Percentiles rank a stretch among this genome's conserved stretches.
phyloP scores from a whole-genome alignment of 495 filamentous ascomycete species.

The Rhizodiscina lignyota region DNA sequence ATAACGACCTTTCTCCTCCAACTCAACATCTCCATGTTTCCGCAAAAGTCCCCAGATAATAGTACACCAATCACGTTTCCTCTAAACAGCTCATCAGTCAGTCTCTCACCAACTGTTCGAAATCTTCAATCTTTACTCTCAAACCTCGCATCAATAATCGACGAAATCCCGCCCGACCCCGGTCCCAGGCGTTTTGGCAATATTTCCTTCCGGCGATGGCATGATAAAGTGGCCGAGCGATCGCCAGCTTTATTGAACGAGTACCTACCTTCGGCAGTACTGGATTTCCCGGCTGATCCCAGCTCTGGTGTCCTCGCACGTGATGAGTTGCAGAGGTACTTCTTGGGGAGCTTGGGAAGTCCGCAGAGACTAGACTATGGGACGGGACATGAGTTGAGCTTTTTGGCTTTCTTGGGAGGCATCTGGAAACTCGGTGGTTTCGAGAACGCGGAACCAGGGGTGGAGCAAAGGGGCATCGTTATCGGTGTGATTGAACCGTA shows the following conservation, averaged over 20 bases:
- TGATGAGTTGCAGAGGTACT: slow-evolving; percentile 60
- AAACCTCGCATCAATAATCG: slow-evolving; percentile 46
- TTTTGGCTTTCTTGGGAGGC: slow-evolving; percentile 75
- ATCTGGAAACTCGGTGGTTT: slow-evolving; percentile 87
- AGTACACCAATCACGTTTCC: slow-evolving; percentile 15
- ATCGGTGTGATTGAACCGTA: slow-evolving; percentile 69
- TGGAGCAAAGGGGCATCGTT: slow-evolving; percentile 61
- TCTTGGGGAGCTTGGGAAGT: slow-evolving; percentile 79
- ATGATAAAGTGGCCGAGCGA: slow-evolving; percentile 44
- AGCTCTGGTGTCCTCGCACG: slow-evolving; percentile 23
- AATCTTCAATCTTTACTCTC: slow-evolving; percentile 45
- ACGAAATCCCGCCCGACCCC: slow-evolving; percentile 64
- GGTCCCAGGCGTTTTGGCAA: slow-evolving; percentile 89
- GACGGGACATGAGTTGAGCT: slow-evolving; percentile 89
- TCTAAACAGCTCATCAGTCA: slow-evolving; percentile 8
- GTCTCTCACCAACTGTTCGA: slow-evolving; percentile 42
- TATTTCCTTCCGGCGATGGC: slow-evolving; percentile 72
- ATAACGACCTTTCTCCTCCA: slow-evolving; percentile 78
- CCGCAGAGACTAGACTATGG: slow-evolving; percentile 84
- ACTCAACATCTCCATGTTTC: slow-evolving; percentile 76
- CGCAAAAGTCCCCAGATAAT: slow-evolving; percentile 28
- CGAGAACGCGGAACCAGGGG: slow-evolving; percentile 26
- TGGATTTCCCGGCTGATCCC: slow-evolving; percentile 20
- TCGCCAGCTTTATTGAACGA: slow-evolving; percentile 40
- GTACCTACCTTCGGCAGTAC: slow-evolving; percentile 36